phyloP scores from a whole-genome alignment of 2,329 filamentous ascomycete species.

The Cryphonectria naterciae region DNA sequence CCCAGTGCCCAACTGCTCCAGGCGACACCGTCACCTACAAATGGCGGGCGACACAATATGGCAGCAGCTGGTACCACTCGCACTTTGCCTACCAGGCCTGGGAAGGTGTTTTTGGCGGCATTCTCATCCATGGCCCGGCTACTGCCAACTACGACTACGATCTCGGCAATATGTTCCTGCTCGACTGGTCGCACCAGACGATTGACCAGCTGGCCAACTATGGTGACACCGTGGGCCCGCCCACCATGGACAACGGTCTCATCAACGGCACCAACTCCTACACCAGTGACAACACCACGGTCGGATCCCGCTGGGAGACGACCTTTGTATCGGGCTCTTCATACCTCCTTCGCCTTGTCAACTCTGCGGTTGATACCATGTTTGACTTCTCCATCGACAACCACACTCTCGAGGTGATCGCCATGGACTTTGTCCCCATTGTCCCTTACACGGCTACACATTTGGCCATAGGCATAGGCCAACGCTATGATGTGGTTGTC shows the following conservation, averaged over 20 bases:
- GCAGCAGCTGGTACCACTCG: conserved; percentile 63
- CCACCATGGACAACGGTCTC: conserved; percentile 36
- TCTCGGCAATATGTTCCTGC: conserved; percentile 60
- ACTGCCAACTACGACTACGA: conserved; percentile 66
- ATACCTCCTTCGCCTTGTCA: conserved; percentile 52
- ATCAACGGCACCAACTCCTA: conserved; percentile 21
- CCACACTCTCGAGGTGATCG: conserved; percentile 61
- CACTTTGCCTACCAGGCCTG: conserved; percentile 52
- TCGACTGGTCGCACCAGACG: conserved; percentile 59
- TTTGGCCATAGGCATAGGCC: conserved; percentile 49
- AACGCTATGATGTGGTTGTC: conserved; percentile 32
- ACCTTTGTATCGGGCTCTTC: conserved; percentile 41
- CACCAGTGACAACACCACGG: conserved; percentile 37
- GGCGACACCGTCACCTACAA: conserved; percentile 58
- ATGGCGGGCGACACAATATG: conserved; percentile 58
- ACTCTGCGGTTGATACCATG: conserved; percentile 47
- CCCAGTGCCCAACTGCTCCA: conserved; percentile 54
- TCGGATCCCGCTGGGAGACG: conserved; percentile 34
- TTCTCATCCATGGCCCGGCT: conserved; percentile 65
- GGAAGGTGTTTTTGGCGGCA: conserved; percentile 62
- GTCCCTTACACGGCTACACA: conserved; percentile 54
- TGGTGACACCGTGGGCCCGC: conserved; percentile 36
- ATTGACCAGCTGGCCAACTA: conserved; percentile 36
- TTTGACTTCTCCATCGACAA: conserved; percentile 58
- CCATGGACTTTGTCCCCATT: conserved; percentile 60